phyloP scores from a whole-genome alignment of 1,139 yeast genomes.

The Yamadazyma aaseri region DNA sequence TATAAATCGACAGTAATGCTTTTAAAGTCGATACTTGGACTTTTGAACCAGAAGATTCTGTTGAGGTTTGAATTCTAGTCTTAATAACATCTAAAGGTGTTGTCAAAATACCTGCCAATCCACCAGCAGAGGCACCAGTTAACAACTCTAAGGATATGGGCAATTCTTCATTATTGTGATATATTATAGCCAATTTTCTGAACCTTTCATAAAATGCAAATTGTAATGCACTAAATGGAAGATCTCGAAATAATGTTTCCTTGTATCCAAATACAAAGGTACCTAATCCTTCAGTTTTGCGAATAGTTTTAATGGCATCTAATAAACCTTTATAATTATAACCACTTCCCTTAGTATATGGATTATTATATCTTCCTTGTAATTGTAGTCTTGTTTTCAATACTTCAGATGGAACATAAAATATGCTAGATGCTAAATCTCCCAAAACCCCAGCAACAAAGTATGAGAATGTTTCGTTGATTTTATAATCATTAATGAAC shows the following conservation, averaged over 20 bases:
- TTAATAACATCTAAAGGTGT: slow-evolving; percentile 91
- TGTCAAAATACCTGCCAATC: slow-evolving; percentile 81
- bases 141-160: slow-evolving; percentile 63
- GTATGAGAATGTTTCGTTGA: slow-evolving; percentile 79
- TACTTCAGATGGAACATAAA: slow-evolving; percentile 98
- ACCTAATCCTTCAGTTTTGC: slow-evolving; percentile 64
- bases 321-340: slow-evolving; percentile 75
- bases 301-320: slow-evolving; percentile 68
- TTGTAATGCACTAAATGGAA: slow-evolving; percentile 94
- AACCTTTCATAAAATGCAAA: slow-evolving; percentile 93
- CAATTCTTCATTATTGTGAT: slow-evolving; percentile 44
- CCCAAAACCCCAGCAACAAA: slow-evolving; percentile 87
- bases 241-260: slow-evolving; percentile 86
- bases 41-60: slow-evolving; percentile 17
- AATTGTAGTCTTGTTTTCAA: slow-evolving; percentile 87
- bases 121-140: slow-evolving; percentile 97
- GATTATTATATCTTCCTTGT: slow-evolving; percentile 85
- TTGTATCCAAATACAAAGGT: slow-evolving; percentile 89
- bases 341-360: slow-evolving; percentile 69
- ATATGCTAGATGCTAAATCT: slow-evolving; percentile 84
- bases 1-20: slow-evolving; percentile 68
- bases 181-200: slow-evolving; percentile 57
- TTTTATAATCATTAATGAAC: slow-evolving; percentile 59
- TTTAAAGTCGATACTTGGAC: slow-evolving; percentile 50
- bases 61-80: slow-evolving; percentile 82